Evolutionary conservation across 2,329 filamentous ascomycete species (phyloP).

Genomic region (Amesomyces nigricolor): DNA sequence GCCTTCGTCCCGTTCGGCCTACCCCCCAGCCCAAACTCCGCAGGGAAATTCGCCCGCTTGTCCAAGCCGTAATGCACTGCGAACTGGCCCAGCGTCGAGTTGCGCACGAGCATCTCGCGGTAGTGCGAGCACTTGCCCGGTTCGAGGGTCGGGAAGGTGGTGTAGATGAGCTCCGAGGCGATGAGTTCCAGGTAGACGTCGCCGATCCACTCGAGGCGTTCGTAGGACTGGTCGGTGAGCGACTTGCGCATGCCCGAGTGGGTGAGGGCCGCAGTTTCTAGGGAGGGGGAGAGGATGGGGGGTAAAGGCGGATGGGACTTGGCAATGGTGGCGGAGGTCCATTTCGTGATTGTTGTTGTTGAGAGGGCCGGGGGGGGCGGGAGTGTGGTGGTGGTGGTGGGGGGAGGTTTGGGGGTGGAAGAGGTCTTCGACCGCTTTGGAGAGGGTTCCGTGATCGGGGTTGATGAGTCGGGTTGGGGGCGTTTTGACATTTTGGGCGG

Average conservation of each 20-base stretch:
- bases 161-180: constrained; percentile 67
- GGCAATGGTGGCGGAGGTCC: constrained; percentile 46
- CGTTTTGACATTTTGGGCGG: constrained; percentile 38
- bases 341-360: constrained; percentile 38
- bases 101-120: constrained; percentile 74
- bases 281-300: constrained; percentile 49
- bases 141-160: constrained; percentile 53
- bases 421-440: constrained; percentile 21
- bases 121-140: constrained; percentile 69
- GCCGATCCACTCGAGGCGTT: constrained; percentile 81
- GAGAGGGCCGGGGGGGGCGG: constrained; percentile 18
- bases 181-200: constrained; percentile 81
- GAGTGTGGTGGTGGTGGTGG: neutral
- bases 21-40: constrained; percentile 36
- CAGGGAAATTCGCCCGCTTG: constrained; percentile 53
- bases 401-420: neutral
- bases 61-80: constrained; percentile 66
- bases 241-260: constrained; percentile 48
- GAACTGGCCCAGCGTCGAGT: constrained; percentile 68
- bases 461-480: constrained; percentile 21
- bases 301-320: constrained; percentile 53
- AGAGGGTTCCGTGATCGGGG: constrained; percentile 6
- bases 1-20: constrained; percentile 35
- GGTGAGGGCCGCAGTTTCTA: constrained; percentile 61
- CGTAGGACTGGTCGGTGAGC: constrained; percentile 54